Conservation (phyloP, 352 stramenopile species). For the Globisporangium radiosum region DNA sequence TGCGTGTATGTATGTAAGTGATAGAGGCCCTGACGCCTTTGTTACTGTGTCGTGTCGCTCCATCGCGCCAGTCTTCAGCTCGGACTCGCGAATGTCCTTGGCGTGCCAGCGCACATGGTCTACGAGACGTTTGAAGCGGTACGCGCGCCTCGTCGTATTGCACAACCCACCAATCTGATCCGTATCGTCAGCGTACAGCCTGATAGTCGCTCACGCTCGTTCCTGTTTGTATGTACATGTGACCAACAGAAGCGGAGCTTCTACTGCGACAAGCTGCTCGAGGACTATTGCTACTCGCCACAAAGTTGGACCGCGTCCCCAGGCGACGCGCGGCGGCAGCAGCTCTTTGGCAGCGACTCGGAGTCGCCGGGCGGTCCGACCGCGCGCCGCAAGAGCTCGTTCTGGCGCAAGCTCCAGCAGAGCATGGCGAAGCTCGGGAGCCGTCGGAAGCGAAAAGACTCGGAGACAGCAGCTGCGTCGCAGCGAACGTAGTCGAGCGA, state of each 20-base stretch:
- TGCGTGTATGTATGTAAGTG: not conserved
- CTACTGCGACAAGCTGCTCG: slow-evolving; percentile 78
- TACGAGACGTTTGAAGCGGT: slow-evolving; percentile 80
- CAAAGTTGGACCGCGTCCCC: slow-evolving; percentile 81
- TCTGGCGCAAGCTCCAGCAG: slow-evolving; percentile 72
- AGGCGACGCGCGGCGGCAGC: slow-evolving; percentile 54
- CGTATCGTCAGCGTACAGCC: too few relatives aligned
- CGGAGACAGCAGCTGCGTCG: too few relatives aligned
- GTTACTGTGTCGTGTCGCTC: not conserved
- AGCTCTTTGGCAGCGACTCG: slow-evolving; percentile 59
- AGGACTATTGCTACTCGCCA: slow-evolving; percentile 79
- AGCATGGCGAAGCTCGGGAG: slow-evolving; percentile 63
- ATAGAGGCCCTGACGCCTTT: not conserved
- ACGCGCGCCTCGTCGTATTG: not conserved
- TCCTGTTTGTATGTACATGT: not conserved
- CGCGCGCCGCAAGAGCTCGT: slow-evolving; percentile 30
- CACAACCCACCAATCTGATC: too few relatives aligned
- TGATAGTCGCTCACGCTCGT: not conserved
- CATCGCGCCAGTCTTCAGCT: slow-evolving; percentile 49
- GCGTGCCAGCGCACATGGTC: slow-evolving; percentile 54
- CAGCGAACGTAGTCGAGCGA: too few relatives aligned
- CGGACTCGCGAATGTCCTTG: slow-evolving; percentile 62
- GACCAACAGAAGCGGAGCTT: slow-evolving; percentile 53
- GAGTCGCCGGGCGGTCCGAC: slow-evolving; percentile 37
- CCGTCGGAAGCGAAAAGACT: slow-evolving; percentile 41